These are phyloP conservation scores for Helianthus annuus DNA, from an alignment of 129 eudicot genomes.

Conservation along the genomic window HanXRQr2.0-SUNRISE NC_035435.2:147881612-147882111, in stretches of 20 bases:
- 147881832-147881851: conserved; percentile 9
- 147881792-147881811: conserved; percentile 61
- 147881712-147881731: conserved; percentile 85
- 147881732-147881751: conserved; percentile 53
- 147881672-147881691: conserved; percentile 4
- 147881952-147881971: not conserved
- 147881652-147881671: conserved; percentile 18
- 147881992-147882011: conserved; percentile 3
- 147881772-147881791: conserved; percentile 93
- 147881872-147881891: conserved; percentile 33
- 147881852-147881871: conserved; percentile 10
- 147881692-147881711: not conserved
- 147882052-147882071: conserved; percentile 90
- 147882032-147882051: conserved; percentile 60
- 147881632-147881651: conserved; percentile 86
- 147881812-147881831: conserved; percentile 19
- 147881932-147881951: conserved; percentile 82
- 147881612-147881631: conserved; percentile 90
- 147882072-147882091: conserved; percentile 88
- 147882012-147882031: conserved; percentile 80
- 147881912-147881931: conserved; percentile 83
- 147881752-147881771: conserved; percentile 72
- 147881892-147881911: conserved; percentile 55
- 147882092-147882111: not conserved
- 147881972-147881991: not conserved